phyloP scores from a whole-genome alignment of 441 rosid species.

The Aquilaria agallochum region DNA sequence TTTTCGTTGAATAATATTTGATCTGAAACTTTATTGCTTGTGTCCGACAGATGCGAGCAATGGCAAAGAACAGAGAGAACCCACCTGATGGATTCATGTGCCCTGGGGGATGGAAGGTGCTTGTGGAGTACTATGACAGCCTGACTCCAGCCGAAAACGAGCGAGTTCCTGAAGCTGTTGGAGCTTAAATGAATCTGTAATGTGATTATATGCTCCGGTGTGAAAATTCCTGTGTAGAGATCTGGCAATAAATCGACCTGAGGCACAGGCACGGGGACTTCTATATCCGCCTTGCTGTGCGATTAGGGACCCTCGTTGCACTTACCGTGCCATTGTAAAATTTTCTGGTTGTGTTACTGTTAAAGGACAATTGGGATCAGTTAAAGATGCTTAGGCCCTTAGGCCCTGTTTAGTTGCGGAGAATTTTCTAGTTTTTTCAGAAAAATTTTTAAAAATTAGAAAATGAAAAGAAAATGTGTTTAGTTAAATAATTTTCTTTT shows the following conservation, averaged over 20 bases:
- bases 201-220: slow-evolving; percentile 15
- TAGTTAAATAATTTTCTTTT: too few relatives aligned
- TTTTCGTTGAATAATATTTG: not conserved
- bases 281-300: slow-evolving; percentile 26
- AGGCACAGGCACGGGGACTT: slow-evolving; percentile 19
- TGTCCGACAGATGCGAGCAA: slow-evolving; percentile 69
- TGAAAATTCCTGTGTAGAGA: slow-evolving; percentile 15
- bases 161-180: slow-evolving; percentile 53
- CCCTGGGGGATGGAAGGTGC: slow-evolving; percentile 91
- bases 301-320: slow-evolving; percentile 11
- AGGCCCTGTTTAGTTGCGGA: too few relatives aligned
- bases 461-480: too few relatives aligned
- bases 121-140: slow-evolving; percentile 86
- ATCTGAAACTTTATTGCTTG: slow-evolving; percentile 8
- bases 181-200: slow-evolving; percentile 34
- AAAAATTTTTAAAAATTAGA: too few relatives aligned
- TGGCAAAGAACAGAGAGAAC: slow-evolving; percentile 83
- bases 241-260: slow-evolving; percentile 24
- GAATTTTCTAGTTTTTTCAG: too few relatives aligned
- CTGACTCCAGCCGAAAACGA: slow-evolving; percentile 41
- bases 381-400: too few relatives aligned
- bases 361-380: too few relatives aligned
- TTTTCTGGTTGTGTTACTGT: too few relatives aligned
- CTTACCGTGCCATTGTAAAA: too few relatives aligned
- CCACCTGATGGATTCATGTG: slow-evolving; percentile 99